A percentile compares a stretch with the other conserved stretches of the same genome.
These are phyloP conservation scores for Graphilbum fragrans DNA, from an alignment of 2,329 filamentous ascomycete species.

Conservation along the genomic window DNA sequence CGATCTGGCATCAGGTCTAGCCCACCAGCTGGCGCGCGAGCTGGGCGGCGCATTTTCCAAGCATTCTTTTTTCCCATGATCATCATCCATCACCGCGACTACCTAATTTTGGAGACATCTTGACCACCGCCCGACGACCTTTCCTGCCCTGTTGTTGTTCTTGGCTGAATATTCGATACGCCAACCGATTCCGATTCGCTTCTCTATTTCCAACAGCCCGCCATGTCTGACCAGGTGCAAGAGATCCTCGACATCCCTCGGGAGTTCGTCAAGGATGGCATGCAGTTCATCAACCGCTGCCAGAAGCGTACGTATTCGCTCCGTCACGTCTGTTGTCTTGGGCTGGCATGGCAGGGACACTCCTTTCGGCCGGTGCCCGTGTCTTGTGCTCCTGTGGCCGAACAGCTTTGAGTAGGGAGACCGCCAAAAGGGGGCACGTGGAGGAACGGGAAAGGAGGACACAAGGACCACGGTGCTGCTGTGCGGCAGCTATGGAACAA, in stretches of 20 bases:
- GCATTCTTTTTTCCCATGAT: not conserved
- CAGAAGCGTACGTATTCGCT: slow-evolving; percentile 41
- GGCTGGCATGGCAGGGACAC: too few species aligned
- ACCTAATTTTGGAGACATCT: too few species aligned
- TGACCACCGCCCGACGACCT: not conserved
- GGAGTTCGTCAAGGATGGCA: slow-evolving; percentile 52
- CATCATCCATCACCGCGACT: too few species aligned
- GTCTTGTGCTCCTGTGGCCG: too few species aligned
- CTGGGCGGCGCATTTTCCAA: not conserved
- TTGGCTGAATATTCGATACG: not conserved
- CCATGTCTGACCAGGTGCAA: slow-evolving; percentile 56
- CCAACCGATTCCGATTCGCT: not conserved
- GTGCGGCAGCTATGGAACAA: not conserved
- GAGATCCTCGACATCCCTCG: slow-evolving; percentile 57
- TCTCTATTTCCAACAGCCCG: slow-evolving; percentile 9
- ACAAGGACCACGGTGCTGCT: too few species aligned
- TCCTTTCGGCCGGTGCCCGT: too few species aligned
- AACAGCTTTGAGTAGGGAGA: too few species aligned
- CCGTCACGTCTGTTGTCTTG: not conserved
- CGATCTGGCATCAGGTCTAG: slow-evolving; percentile 10
- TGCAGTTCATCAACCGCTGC: slow-evolving; percentile 50
- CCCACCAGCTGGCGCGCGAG: not conserved
- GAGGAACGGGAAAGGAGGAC: too few species aligned
- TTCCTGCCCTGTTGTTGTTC: not conserved
- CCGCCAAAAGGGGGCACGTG: too few species aligned